These are phyloP conservation scores for Macrolepiota dolichaula DNA, from an alignment of 768 basidiomycete genomes.

Conservation along the genomic window DNA sequence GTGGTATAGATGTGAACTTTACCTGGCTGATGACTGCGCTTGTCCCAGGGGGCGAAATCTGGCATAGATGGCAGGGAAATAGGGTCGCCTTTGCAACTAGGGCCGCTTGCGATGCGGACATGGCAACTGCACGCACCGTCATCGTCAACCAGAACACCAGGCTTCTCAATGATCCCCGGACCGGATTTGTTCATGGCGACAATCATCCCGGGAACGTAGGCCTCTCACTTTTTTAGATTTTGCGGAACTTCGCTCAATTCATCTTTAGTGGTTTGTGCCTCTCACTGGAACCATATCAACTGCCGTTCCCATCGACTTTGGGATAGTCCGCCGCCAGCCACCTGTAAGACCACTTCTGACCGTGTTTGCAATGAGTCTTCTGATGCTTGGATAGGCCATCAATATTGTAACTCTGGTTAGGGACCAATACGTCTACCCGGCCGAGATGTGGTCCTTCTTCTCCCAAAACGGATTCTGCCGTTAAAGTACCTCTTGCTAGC, in stretches of 20 bases:
- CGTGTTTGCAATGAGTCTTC: background rate
- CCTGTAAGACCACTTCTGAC: background rate
- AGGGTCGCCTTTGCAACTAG: background rate
- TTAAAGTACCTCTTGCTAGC: background rate
- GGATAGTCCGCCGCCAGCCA: background rate
- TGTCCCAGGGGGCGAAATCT: background rate
- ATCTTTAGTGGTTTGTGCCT: background rate
- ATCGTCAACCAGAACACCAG: background rate
- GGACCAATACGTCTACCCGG: background rate
- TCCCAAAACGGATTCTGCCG: background rate
- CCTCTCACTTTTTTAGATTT: background rate
- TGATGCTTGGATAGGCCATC: background rate
- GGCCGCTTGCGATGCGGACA: background rate
- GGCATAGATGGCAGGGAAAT: background rate
- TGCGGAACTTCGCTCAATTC: background rate
- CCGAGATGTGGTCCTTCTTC: background rate
- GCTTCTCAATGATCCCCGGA: background rate
- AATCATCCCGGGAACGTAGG: background rate
- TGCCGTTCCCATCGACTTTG: background rate
- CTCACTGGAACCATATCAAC: background rate
- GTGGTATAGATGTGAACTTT: background rate
- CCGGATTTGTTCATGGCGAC: background rate
- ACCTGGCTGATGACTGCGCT: background rate
- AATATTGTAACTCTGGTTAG: background rate
- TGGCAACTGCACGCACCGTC: background rate